phyloP scores from a whole-genome alignment of 1,284 basidiomycete species.

The Schizophyllum commune region DNA sequence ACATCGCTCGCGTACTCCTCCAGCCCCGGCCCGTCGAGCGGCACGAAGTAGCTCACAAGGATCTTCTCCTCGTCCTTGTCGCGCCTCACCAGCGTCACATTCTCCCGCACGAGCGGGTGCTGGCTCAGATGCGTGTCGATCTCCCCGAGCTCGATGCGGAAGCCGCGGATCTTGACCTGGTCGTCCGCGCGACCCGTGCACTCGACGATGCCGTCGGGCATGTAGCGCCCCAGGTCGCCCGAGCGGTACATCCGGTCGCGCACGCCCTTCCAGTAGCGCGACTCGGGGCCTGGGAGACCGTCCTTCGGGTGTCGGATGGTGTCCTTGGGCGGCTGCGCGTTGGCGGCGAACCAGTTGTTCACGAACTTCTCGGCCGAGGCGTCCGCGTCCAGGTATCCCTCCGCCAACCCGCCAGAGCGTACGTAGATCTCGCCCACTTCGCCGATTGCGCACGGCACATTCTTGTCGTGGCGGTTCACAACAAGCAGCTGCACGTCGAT shows the following conservation, averaged over 20 bases:
- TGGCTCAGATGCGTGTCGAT: slow-evolving; percentile 96
- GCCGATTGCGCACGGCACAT: slow-evolving; percentile 87
- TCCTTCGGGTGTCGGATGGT: slow-evolving; percentile 56
- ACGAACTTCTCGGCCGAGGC: slow-evolving; percentile 92
- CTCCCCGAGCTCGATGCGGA: slow-evolving; percentile 98
- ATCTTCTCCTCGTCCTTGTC: slow-evolving; percentile 99
- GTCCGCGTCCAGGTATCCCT: slow-evolving; percentile 86
- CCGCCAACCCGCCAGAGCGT: slow-evolving; percentile 90
- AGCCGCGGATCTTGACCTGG: slow-evolving; percentile 99
- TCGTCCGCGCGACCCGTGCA: slow-evolving; percentile 98
- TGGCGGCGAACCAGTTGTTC: slow-evolving; percentile 79
- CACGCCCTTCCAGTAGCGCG: slow-evolving; percentile 91
- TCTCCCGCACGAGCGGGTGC: slow-evolving; percentile 91
- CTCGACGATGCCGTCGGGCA: slow-evolving; percentile 91
- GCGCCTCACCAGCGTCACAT: slow-evolving; percentile 92
- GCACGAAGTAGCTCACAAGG: slow-evolving; percentile 98
- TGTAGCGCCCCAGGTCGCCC: slow-evolving; percentile 93
- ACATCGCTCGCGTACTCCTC: slow-evolving; percentile 72
- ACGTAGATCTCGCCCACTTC: slow-evolving; percentile 99
- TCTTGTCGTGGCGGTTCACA: slow-evolving; percentile 89
- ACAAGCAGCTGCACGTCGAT: slow-evolving; percentile 96
- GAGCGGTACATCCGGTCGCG: slow-evolving; percentile 98
- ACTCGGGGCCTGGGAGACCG: slow-evolving; percentile 57
- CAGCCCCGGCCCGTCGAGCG: slow-evolving; percentile 65
- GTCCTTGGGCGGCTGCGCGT: slow-evolving; percentile 51